Percentiles rank a stretch among this genome's conserved stretches.
Conservation (phyloP, 208 protist species). For the Trypanosoma congolense region DNA sequence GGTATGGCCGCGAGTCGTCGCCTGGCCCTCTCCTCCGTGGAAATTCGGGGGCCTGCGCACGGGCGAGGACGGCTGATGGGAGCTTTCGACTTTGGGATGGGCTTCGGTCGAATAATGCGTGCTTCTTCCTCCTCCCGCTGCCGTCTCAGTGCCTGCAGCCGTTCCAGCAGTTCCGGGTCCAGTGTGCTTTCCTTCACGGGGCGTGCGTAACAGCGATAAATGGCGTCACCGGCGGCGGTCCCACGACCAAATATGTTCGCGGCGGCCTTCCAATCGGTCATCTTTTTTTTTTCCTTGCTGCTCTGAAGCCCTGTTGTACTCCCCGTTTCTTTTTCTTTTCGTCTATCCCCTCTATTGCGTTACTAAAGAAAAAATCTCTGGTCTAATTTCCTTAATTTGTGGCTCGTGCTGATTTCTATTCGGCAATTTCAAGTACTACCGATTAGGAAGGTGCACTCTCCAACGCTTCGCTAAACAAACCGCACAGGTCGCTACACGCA, state of each 20-base stretch:
- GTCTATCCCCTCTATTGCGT: no score
- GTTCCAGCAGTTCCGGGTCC: conserved; percentile 64
- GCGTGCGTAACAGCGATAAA: conserved; percentile 77
- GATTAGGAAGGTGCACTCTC: no score
- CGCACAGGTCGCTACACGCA: no score
- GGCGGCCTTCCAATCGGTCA: conserved; percentile 9
- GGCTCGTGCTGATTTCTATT: no score
- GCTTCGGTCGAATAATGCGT: conserved; percentile 49
- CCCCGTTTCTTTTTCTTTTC: no score
- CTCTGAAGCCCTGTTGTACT: background rate
- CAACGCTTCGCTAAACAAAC: no score
- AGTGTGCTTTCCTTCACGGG: conserved; percentile 75
- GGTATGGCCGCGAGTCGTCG: conserved; percentile 67
- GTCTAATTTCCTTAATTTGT: no score
- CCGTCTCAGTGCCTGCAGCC: conserved; percentile 42
- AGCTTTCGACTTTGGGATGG: conserved; percentile 79
- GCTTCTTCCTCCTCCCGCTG: conserved; percentile 68
- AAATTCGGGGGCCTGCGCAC: conserved; percentile 30
- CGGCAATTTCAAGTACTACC: no score
- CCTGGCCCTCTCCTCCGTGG: conserved; percentile 49
- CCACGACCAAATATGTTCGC: conserved; percentile 80
- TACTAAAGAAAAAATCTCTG: no score
- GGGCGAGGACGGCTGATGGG: conserved; percentile 63
- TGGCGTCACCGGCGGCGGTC: conserved; percentile 81
- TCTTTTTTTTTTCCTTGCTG: background rate